Evolutionary conservation across 2,329 filamentous ascomycete species (phyloP).

Genomic region (Apiospora arundinis): DNA sequence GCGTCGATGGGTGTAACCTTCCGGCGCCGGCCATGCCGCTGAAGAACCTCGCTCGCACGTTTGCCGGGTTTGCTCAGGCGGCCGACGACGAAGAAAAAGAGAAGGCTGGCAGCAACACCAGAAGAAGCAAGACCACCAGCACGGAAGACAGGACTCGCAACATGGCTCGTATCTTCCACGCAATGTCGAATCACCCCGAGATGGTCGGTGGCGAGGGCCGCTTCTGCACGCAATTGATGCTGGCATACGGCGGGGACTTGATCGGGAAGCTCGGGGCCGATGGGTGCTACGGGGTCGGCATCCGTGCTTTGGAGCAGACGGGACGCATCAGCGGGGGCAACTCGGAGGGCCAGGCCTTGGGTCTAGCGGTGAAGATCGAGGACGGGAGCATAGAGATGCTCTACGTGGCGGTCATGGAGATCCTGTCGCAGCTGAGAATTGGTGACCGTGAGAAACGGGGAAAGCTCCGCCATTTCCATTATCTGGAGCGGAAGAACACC

Average conservation of each 20-base stretch:
- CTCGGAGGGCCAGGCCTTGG: constrained; percentile 36
- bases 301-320: constrained; percentile 47
- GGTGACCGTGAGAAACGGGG: constrained; percentile 39
- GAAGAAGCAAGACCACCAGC: not conserved
- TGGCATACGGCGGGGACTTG: constrained; percentile 42
- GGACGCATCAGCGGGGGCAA: constrained; percentile 43
- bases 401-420: constrained; percentile 50
- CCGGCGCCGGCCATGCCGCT: constrained; percentile 51
- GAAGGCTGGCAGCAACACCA: not conserved
- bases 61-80: constrained; percentile 45
- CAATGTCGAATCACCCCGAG: constrained; percentile 50
- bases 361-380: constrained; percentile 55
- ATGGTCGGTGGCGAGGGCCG: constrained; percentile 51
- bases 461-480: constrained; percentile 42
- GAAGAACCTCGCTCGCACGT: constrained; percentile 42
- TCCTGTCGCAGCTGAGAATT: constrained; percentile 50
- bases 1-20: constrained; percentile 54
- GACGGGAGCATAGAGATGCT: constrained; percentile 52
- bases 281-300: constrained; percentile 53
- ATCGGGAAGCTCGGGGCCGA: constrained; percentile 57
- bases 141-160: constrained; percentile 27
- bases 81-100: constrained; percentile 28
- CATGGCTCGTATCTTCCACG: constrained; percentile 46
- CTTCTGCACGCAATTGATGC: constrained; percentile 55
- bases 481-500: constrained; percentile 44